Percentiles rank a stretch among this genome's conserved stretches.
Evolutionary conservation across 176 grass and related monocot genomes (phyloP).

Genomic region (Themeda triandra): DNA sequence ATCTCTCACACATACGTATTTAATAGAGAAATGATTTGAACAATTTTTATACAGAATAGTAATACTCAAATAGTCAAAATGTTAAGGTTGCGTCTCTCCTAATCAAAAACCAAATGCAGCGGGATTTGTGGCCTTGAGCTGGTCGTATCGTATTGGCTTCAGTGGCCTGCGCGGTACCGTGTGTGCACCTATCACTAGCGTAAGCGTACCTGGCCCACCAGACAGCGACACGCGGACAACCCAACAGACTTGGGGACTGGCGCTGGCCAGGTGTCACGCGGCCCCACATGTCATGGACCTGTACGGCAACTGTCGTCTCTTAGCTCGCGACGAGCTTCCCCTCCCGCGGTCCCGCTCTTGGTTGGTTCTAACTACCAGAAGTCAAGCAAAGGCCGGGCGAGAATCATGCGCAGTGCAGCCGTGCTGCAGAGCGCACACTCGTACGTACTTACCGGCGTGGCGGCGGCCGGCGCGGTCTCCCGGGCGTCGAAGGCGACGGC

Average conservation of each 20-base stretch:
- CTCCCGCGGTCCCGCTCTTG: neutral
- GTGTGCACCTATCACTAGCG: neutral
- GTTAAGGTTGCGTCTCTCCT: too few species aligned
- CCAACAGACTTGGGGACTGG: neutral
- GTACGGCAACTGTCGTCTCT: neutral
- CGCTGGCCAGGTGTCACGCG: neutral
- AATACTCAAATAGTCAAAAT: too few species aligned
- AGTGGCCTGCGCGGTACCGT: neutral
- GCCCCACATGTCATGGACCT: slow-evolving; percentile 6
- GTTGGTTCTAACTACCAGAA: neutral
- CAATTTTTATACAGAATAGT: too few species aligned
- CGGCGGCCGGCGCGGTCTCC: slow-evolving; percentile 77
- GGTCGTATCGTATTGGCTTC: too few species aligned
- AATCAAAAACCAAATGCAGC: too few species aligned
- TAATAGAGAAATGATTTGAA: too few species aligned
- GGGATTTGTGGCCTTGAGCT: too few species aligned
- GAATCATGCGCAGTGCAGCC: too few species aligned
- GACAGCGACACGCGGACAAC: neutral
- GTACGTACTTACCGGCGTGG: slow-evolving; percentile 57
- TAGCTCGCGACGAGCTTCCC: neutral
- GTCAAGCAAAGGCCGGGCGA: neutral
- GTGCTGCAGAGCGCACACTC: neutral
- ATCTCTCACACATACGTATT: too few species aligned
- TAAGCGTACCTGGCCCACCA: neutral
- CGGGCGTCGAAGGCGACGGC: slow-evolving; percentile 82